Evolutionary conservation across 2,329 filamentous ascomycete genomes (phyloP).

Genomic region (Beauveria sp.): DNA sequence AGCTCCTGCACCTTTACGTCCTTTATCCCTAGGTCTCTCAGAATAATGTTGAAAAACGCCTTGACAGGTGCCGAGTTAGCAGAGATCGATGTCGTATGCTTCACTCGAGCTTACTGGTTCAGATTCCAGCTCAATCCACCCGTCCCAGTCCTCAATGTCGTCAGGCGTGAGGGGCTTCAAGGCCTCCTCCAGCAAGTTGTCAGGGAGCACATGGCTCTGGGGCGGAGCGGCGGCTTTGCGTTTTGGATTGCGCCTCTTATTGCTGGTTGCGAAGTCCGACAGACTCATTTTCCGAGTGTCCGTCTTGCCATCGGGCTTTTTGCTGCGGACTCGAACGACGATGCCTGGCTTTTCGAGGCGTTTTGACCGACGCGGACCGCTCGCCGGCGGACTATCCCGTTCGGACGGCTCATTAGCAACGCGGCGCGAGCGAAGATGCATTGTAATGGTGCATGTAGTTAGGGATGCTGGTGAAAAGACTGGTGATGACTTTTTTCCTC

Average conservation of each 20-base stretch:
- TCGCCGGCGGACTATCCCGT: background rate
- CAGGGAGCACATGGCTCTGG: slow-evolving; percentile 22
- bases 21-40: slow-evolving; percentile 68
- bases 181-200: slow-evolving; percentile 37
- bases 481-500: background rate
- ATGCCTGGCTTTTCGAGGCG: background rate
- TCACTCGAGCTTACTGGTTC: slow-evolving; percentile 58
- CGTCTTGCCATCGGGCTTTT: background rate
- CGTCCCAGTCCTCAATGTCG: slow-evolving; percentile 56
- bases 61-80: slow-evolving; percentile 25
- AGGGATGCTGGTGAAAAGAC: background rate
- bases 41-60: slow-evolving; percentile 80
- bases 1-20: slow-evolving; percentile 71
- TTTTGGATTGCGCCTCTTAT: slow-evolving; percentile 33
- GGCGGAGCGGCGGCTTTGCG: slow-evolving; percentile 33
- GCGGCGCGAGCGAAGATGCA: background rate
- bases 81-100: background rate
- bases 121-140: slow-evolving; percentile 81
- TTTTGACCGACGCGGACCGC: background rate
- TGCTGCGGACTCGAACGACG: background rate
- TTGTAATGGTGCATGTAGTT: background rate
- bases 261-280: slow-evolving; percentile 13
- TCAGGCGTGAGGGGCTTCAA: slow-evolving; percentile 40
- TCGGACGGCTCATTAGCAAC: background rate
- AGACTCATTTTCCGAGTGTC: background rate